phyloP scores from a whole-genome alignment of 139 green algal genomes.

The Gonium pectorale region DNA sequence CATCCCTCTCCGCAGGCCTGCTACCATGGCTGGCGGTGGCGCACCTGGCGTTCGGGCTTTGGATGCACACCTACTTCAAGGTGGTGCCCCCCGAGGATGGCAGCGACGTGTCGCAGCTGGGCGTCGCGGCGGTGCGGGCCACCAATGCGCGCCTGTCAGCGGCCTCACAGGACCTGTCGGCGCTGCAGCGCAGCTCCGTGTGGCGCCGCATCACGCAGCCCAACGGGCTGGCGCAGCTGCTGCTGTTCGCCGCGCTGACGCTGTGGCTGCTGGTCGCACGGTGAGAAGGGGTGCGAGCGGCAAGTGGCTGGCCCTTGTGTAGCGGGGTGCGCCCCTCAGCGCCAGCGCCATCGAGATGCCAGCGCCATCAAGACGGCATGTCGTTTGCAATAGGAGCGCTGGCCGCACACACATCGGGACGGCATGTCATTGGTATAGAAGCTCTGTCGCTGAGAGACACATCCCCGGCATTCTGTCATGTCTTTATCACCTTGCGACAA shows the following conservation, averaged over 20 bases:
- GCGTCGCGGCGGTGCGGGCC: not conserved
- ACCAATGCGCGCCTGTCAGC: slow-evolving; percentile 13
- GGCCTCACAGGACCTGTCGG: not conserved
- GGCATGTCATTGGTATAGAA: too few species aligned
- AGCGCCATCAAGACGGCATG: too few species aligned
- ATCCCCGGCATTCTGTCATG: too few species aligned
- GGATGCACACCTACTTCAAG: slow-evolving; percentile 72
- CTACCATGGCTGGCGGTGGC: slow-evolving; percentile 59
- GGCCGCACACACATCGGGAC: too few species aligned
- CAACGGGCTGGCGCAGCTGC: slow-evolving; percentile 65
- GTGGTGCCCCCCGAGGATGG: not conserved
- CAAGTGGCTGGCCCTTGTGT: too few species aligned
- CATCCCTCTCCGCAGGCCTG: slow-evolving; percentile 43
- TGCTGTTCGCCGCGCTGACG: slow-evolving; percentile 46
- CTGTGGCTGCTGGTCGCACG: slow-evolving; percentile 57
- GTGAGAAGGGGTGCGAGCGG: slow-evolving; percentile 1
- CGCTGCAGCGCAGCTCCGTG: not conserved
- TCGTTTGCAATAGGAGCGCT: too few species aligned
- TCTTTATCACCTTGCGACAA: too few species aligned
- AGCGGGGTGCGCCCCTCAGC: too few species aligned
- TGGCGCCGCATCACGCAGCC: slow-evolving; percentile 58
- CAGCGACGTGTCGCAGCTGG: not conserved
- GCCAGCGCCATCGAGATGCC: too few species aligned
- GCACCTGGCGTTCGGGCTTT: slow-evolving; percentile 66
- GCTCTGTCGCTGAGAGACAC: too few species aligned